phyloP scores from a whole-genome alignment of 768 basidiomycete species.

The Porpolomopsis calyptriformis region DNA sequence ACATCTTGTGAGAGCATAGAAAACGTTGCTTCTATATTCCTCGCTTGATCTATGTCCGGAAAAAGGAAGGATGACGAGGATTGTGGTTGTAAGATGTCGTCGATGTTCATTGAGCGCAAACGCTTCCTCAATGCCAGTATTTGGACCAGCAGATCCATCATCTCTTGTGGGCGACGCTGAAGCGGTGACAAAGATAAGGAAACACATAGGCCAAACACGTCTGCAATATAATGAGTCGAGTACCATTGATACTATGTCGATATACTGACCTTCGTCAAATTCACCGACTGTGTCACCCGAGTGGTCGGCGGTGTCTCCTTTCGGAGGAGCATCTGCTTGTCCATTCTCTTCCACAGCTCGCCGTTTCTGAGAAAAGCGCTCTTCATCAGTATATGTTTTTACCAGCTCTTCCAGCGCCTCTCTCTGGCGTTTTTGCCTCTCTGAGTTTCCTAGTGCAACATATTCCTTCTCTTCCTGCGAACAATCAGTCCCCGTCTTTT shows the following conservation, averaged over 20 bases:
- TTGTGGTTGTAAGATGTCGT: conserved; percentile 38
- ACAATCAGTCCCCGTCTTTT: too few relatives aligned
- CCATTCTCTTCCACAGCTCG: background rate
- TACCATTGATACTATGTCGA: too few relatives aligned
- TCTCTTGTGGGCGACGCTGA: conserved; percentile 30
- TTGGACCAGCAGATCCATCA: conserved; percentile 35
- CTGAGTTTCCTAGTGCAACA: conserved; percentile 8
- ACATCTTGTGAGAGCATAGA: conserved; percentile 34
- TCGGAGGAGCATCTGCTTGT: too few relatives aligned
- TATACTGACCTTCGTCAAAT: background rate
- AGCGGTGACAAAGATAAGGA: conserved; percentile 25
- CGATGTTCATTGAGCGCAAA: conserved; percentile 51
- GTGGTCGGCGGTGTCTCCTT: too few relatives aligned
- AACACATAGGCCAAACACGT: conserved; percentile 45
- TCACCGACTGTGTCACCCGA: background rate
- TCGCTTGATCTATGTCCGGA: conserved; percentile 39
- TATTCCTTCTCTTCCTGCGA: conserved; percentile 7
- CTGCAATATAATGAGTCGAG: conserved; percentile 20
- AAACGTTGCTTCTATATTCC: conserved; percentile 39
- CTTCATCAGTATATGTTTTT: conserved; percentile 10
- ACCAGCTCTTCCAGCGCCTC: conserved; percentile 1
- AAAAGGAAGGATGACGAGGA: conserved; percentile 33
- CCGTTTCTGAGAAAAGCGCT: conserved; percentile 8
- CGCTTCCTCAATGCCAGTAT: conserved; percentile 48
- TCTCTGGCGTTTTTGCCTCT: conserved; percentile 10